phyloP scores from a whole-genome alignment of 2,329 filamentous ascomycete genomes.

The Xylariomycetidae sp. region DNA sequence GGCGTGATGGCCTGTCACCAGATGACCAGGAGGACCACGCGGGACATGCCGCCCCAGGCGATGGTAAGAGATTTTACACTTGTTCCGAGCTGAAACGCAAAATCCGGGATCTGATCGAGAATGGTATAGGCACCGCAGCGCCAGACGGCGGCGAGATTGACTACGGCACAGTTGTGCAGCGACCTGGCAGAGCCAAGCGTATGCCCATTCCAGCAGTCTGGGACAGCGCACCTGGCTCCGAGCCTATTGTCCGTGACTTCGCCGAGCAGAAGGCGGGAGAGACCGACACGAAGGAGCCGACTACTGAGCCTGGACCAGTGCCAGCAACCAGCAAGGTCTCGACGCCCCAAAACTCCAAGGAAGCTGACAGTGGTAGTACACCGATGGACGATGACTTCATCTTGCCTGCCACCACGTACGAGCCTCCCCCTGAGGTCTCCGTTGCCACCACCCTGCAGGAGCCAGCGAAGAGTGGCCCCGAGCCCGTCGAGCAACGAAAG shows the following conservation, averaged over 20 bases:
- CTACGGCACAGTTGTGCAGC: slow-evolving; percentile 12
- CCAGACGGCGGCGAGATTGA: slow-evolving; percentile 5
- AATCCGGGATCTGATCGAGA: too few species aligned
- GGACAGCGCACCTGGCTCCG: slow-evolving; percentile 1
- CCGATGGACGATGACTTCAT: not conserved
- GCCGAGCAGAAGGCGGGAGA: too few species aligned
- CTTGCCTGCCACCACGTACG: slow-evolving; percentile 1
- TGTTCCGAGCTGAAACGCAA: too few species aligned
- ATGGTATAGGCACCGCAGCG: not conserved
- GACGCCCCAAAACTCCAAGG: too few species aligned
- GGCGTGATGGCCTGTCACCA: not conserved
- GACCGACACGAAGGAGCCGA: too few species aligned
- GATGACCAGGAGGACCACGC: not conserved
- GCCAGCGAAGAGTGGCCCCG: too few species aligned
- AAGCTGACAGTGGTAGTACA: too few species aligned
- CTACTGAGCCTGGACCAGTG: too few species aligned
- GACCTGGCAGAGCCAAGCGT: slow-evolving; percentile 9
- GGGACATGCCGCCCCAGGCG: not conserved
- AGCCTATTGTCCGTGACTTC: slow-evolving; percentile 1
- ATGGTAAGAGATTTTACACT: too few species aligned
- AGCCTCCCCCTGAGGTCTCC: too few species aligned
- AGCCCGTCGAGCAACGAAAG: too few species aligned
- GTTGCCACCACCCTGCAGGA: not conserved
- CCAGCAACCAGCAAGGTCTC: too few species aligned
- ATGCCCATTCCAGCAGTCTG: slow-evolving; percentile 7